phyloP scores from a whole-genome alignment of 768 basidiomycete species.

The Boletellus ananas region DNA sequence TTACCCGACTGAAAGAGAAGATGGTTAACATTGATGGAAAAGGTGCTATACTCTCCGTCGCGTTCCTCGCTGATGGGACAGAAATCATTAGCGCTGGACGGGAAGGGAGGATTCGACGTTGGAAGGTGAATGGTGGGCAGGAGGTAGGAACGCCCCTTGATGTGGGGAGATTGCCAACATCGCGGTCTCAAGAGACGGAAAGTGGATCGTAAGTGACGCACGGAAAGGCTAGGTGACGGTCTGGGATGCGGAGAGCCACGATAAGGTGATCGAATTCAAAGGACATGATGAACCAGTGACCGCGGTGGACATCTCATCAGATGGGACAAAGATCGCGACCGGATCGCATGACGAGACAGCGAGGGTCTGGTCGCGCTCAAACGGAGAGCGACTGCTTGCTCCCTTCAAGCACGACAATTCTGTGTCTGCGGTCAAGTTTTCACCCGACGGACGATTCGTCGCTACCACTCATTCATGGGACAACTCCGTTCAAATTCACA shows the following conservation, averaged over 20 bases:
- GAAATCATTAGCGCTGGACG: no score
- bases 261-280: no score
- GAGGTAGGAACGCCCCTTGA: neutral
- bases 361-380: conserved; percentile 8
- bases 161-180: neutral
- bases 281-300: no score
- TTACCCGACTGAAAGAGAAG: no score
- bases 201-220: no score
- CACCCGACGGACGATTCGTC: conserved; percentile 5
- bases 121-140: neutral
- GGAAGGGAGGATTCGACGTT: neutral
- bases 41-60: no score
- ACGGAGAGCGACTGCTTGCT: neutral
- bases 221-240: no score
- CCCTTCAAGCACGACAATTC: neutral
- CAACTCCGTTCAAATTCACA: no score
- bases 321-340: neutral
- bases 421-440: conserved; percentile 4
- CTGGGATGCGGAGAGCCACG: no score
- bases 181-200: no score
- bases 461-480: neutral
- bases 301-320: conserved; percentile 3
- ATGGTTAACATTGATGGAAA: no score
- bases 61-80: no score
- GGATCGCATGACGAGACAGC: neutral